Conservation (phyloP, 768 basidiomycete species). For the Clavaria fumosa region DNA sequence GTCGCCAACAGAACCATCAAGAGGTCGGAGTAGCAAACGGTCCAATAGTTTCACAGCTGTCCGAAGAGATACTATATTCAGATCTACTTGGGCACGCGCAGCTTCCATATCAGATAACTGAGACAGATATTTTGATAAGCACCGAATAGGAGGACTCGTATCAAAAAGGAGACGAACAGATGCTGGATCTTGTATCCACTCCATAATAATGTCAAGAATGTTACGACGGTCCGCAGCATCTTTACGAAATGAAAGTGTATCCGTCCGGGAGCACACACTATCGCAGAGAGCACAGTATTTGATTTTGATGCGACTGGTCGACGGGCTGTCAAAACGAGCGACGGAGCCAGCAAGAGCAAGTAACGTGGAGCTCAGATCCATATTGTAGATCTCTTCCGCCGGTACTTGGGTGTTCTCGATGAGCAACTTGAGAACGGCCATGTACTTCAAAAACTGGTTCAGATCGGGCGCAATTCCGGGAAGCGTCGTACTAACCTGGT, state of each 20-base stretch:
- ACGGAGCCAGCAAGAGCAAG: constrained; percentile 49
- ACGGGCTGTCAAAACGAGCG: constrained; percentile 38
- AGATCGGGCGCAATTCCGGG: not conserved
- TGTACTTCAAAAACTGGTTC: constrained; percentile 31
- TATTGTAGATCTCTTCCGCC: constrained; percentile 42
- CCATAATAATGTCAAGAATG: constrained; percentile 61
- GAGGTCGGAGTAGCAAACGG: constrained; percentile 47
- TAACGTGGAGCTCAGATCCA: constrained; percentile 49
- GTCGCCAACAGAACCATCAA: constrained; percentile 39
- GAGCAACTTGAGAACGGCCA: constrained; percentile 59
- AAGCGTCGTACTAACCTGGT: constrained; percentile 37
- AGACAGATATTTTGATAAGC: not conserved
- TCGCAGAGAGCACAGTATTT: constrained; percentile 67
- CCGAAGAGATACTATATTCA: constrained; percentile 62
- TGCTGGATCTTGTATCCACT: constrained; percentile 53
- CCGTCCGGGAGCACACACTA: constrained; percentile 44
- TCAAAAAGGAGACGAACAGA: constrained; percentile 24
- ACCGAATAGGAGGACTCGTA: constrained; percentile 1
- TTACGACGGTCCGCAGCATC: constrained; percentile 51
- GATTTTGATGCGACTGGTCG: constrained; percentile 48
- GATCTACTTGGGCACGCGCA: constrained; percentile 35
- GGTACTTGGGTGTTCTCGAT: constrained; percentile 53
- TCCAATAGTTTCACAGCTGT: constrained; percentile 65
- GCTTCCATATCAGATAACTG: constrained; percentile 25
- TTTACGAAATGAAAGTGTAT: constrained; percentile 47